Evolutionary conservation across 176 grass and related monocot species (phyloP).

Genomic region (Panicum miliaceum): DNA sequence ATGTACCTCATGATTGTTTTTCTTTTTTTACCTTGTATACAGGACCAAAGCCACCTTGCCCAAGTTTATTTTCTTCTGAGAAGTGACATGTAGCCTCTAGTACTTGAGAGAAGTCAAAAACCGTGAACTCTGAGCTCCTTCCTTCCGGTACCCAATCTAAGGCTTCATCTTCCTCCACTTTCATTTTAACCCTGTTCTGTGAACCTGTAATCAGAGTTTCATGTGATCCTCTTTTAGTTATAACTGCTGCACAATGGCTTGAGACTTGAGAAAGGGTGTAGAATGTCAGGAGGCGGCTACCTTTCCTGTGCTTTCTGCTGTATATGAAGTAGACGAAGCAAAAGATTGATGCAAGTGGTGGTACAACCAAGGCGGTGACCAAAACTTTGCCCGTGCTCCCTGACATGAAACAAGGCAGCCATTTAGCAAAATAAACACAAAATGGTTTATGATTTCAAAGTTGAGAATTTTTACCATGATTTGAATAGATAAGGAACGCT

Average conservation of each 20-base stretch:
- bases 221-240: too few species aligned
- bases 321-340: background rate
- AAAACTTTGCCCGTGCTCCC: too few species aligned
- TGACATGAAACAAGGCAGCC: too few species aligned
- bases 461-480: too few species aligned
- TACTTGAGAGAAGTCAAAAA: slow-evolving; percentile 16
- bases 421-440: too few species aligned
- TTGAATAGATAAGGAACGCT: too few species aligned
- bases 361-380: background rate
- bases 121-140: background rate
- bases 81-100: slow-evolving; percentile 8
- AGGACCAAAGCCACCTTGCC: slow-evolving; percentile 70
- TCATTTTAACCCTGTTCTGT: background rate
- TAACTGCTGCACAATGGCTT: too few species aligned
- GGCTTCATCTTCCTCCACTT: background rate
- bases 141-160: background rate
- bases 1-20: background rate
- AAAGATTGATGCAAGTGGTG: background rate
- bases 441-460: too few species aligned
- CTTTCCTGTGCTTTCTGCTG: background rate
- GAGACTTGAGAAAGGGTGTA: too few species aligned
- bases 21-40: slow-evolving; percentile 54
- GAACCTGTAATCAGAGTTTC: too few species aligned
- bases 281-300: too few species aligned
- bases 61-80: slow-evolving; percentile 54